Evolutionary conservation across 2,329 filamentous ascomycete genomes (phyloP), one percentile per base, ranked within the genome.

Genomic region (Trichoderma sp.): DNA sequence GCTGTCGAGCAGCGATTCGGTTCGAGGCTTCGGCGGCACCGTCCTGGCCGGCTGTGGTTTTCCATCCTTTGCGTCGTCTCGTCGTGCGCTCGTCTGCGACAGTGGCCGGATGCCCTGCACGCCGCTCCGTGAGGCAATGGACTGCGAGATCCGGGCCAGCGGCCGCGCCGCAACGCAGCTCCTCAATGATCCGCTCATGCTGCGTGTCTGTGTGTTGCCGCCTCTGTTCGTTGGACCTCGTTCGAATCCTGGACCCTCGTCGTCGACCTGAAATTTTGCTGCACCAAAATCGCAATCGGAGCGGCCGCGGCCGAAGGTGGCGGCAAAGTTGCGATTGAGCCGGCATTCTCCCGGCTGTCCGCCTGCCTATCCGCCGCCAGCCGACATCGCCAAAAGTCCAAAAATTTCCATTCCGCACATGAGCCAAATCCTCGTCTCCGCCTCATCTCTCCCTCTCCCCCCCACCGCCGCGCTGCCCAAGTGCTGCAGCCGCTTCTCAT

Each of bases 151-250:
- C 66, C 67, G 75, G 48, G 76, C 73, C 66, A 78, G 69, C 55
- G 77, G 72, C 67, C 76, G 78, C 71, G 78, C 79, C 74, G 79
- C 70, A 45, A 79, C 74, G 76, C 81, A 78, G 71, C 74, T 77
- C 69, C 75, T 72, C 57, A 80, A 74, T 71, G 78, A 72, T 60
- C 76, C 78, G 67, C 77, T 82, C 82, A 84, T 84, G 60, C 71
- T 75, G 70, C 71, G 68, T 61, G 69, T 72, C 30, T 30, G 7
- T 30, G 2, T 48, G 34, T 47, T 21, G 47, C 17, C 34, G 34
- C 34, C 34, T 39, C 34, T 39, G 34, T 39, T 39, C 30, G 7
- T 4, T 39, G 3, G 12, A 30, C 6, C 1, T 24, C 30, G 1
- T 30, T 68, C 72, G 65, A 34, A 45, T 45, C 34, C 12, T 30